Conservation (phyloP, 352 stramenopile genomes). For the Phytophthora tubulina region DNA sequence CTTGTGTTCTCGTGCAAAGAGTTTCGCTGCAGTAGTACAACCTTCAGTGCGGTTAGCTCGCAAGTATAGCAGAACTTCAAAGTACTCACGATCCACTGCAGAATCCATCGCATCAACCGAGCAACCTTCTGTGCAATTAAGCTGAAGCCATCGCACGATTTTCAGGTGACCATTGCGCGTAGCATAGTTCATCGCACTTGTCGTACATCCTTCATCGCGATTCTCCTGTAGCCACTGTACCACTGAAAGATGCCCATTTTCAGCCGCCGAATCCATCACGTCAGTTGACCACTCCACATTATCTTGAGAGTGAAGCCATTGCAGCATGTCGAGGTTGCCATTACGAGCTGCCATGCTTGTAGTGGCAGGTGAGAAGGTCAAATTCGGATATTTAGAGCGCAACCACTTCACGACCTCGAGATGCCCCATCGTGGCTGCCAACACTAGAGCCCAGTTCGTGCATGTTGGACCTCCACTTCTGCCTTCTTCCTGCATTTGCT, state of each 20-base stretch:
- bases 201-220: constrained; percentile 6
- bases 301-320: constrained; percentile 21
- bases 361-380: neutral
- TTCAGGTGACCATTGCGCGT: neutral
- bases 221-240: constrained; percentile 29
- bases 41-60: constrained; percentile 1
- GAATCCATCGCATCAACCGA: constrained; percentile 17
- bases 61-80: constrained; percentile 24
- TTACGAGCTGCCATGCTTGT: constrained; percentile 8
- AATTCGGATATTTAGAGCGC: constrained; percentile 5
- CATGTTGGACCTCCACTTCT: constrained; percentile 11
- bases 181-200: constrained; percentile 3
- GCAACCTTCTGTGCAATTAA: constrained; percentile 16
- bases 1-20: constrained; percentile 5
- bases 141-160: neutral
- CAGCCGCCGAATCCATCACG: constrained; percentile 18
- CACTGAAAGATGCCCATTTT: constrained; percentile 27
- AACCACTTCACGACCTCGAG: constrained; percentile 27
- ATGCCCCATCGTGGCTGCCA: constrained; percentile 8
- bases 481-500: constrained; percentile 6
- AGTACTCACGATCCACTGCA: constrained; percentile 6
- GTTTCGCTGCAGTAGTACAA: neutral
- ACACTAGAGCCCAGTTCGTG: constrained; percentile 11
- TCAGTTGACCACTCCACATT: constrained; percentile 11
- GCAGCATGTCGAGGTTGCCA: constrained; percentile 17